phyloP scores from a whole-genome alignment of 257 asterid genomes.

The Solanum clarkiae region DNA sequence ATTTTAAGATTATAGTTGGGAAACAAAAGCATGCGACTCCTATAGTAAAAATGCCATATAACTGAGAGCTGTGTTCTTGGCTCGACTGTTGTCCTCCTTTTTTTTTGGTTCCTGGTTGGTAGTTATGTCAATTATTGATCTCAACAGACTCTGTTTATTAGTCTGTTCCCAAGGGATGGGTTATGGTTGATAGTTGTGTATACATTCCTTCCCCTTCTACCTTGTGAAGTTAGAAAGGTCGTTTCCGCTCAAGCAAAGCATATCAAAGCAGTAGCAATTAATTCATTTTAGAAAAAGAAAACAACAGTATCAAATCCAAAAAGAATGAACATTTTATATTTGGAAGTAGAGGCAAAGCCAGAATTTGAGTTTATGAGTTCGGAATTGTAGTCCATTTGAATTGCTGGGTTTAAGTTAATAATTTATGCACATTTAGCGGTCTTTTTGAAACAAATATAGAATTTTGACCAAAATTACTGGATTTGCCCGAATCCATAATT shows the following conservation, averaged over 20 bases:
- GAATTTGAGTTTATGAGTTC: no score
- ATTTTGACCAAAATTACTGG: no score
- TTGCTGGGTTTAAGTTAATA: no score
- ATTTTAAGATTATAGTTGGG: not conserved
- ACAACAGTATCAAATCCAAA: not conserved
- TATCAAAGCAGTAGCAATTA: not conserved
- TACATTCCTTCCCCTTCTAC: no score
- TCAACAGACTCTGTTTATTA: not conserved
- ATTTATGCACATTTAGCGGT: no score
- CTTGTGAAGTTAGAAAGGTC: no score
- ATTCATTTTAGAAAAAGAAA: not conserved
- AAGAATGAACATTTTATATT: not conserved
- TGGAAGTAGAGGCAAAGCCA: not conserved
- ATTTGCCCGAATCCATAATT: no score
- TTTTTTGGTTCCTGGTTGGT: not conserved
- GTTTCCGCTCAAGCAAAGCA: no score
- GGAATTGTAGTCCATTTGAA: no score
- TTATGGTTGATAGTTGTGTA: not conserved
- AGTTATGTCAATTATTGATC: not conserved
- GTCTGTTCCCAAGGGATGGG: not conserved
- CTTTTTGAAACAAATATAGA: no score
- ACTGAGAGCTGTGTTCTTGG: not conserved
- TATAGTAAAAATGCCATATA: not conserved
- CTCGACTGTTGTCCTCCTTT: not conserved
- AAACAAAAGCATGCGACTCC: no score